phyloP scores from a whole-genome alignment of 139 green algal genomes.

The Tetratostichococcus sp. region DNA sequence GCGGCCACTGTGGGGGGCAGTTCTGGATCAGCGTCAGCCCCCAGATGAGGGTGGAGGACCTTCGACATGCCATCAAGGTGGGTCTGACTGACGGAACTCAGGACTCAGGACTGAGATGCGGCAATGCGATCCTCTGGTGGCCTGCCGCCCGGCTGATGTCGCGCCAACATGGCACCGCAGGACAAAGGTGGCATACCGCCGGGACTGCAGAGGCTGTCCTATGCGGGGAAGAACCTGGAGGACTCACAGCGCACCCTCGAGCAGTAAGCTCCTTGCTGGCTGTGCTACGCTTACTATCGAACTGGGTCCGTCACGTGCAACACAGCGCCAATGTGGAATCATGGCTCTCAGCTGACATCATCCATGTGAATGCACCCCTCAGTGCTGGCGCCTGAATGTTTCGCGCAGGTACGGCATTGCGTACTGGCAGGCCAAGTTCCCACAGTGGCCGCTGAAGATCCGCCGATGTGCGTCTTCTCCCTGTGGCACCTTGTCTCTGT shows the following conservation, averaged over 20 bases:
- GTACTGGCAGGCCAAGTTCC: constrained; percentile 88
- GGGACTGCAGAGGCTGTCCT: constrained; percentile 70
- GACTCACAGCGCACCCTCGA: constrained; percentile 85
- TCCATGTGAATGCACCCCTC: neutral
- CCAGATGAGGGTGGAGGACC: constrained; percentile 76
- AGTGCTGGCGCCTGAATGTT: too few relatives aligned
- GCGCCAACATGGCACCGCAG: constrained; percentile 30
- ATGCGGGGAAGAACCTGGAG: constrained; percentile 77
- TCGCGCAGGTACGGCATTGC: constrained; percentile 66
- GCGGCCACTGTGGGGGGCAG: constrained; percentile 68
- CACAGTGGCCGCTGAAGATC: constrained; percentile 81
- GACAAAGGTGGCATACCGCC: constrained; percentile 76
- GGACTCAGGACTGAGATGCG: too few relatives aligned
- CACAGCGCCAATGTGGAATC: neutral
- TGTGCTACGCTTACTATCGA: too few relatives aligned
- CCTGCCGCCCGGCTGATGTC: too few relatives aligned
- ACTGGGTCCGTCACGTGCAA: too few relatives aligned
- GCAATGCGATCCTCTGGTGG: neutral
- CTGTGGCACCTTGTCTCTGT: neutral
- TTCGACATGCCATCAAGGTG: constrained; percentile 70
- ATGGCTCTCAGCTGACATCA: neutral
- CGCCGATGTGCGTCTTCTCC: constrained; percentile 26
- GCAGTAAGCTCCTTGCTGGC: constrained; percentile 46
- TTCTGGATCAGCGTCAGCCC: constrained; percentile 68
- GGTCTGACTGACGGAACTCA: neutral